Base-by-base conservation (phyloP, 179 eudicot genomes). In the Beta macrorhiza region DNA sequence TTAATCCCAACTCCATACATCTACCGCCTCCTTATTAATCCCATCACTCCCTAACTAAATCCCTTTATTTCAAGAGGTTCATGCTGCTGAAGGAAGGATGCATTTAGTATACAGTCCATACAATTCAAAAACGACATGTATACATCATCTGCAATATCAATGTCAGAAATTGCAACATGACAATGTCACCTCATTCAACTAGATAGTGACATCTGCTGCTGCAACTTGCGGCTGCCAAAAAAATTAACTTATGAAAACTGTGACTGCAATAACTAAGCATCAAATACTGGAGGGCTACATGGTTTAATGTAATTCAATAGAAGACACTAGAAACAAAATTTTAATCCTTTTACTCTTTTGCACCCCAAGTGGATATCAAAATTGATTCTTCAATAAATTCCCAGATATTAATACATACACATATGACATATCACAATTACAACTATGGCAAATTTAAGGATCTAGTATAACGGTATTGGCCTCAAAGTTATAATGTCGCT, bases 181-280 rank as follows among this genome's bases (percentile, higher is more conserved):
- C 32, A 76, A 49, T 68, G 57, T 14, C 76, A 20, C 58, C 37
- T 20, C 80, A 47, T 45, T 62, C 44, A 47, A 67, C 62, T 8
- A 51, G 65, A 75, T 45, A 74, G 72, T 56, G 74, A 76, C 53
- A 72, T 69, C 72, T 67, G 67, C 57, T 58, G 57, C 70, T 47
- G 61, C 85, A 79, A 79, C 55, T 83, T 76, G 85, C 82, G 59
- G 81, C 74, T 25, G 77, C 76, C 55, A 56, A 56, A 47, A 59
- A 75, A 56, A 47, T 7, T 5, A 61, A 53, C 45, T 55, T 75
- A 61, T 19, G 73, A 62, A 84, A 52, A 72, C 63, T 84, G 83
- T 81, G 83, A 84, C 53, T 84, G 83, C 83, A 84, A 84, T 80
- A 80, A 84, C 70, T 83, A 79, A 73, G 49, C 73, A 69, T 51